These are phyloP conservation scores for Metarhizium brunneum DNA, from an alignment of 2,329 filamentous ascomycete genomes.

Conservation along the genomic window DNA sequence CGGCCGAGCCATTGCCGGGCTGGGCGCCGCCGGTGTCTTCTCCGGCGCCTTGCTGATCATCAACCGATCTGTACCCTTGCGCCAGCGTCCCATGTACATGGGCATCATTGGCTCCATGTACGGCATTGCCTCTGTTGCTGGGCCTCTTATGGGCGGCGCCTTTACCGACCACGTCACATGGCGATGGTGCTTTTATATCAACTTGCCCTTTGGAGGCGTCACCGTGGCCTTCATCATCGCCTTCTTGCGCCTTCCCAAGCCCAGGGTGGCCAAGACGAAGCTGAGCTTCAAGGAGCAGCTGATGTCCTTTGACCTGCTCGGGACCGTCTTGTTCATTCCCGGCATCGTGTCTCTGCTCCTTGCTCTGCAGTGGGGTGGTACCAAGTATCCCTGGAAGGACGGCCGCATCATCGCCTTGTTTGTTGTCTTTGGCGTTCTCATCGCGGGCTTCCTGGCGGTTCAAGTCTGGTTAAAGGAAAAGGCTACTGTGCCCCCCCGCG, in stretches of 20 bases:
- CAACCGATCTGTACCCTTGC: conserved; percentile 25
- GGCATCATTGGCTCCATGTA: conserved; percentile 32
- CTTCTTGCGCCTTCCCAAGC: conserved; percentile 9
- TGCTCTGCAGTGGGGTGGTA: conserved; percentile 40
- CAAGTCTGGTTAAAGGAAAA: conserved; percentile 21
- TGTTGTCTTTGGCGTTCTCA: conserved; percentile 6
- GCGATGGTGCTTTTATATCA: conserved; percentile 34
- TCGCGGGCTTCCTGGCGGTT: conserved; percentile 19
- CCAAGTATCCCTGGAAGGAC: conserved; percentile 19
- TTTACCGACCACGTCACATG: conserved; percentile 27
- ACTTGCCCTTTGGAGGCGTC: conserved; percentile 27
- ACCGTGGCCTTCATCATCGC: conserved; percentile 22
- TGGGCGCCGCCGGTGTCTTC: conserved; percentile 36
- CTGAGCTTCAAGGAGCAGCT: conserved; percentile 1
- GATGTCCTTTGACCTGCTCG: conserved; percentile 13
- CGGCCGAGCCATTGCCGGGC: conserved; percentile 25
- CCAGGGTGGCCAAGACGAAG: conserved; percentile 10
- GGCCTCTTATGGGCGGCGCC: conserved; percentile 24
- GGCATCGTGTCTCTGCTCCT: conserved; percentile 37
- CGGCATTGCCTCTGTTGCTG: conserved; percentile 31
- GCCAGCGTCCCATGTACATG: conserved; percentile 23
- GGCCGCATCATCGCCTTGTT: conserved; percentile 8
- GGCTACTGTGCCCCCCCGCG: conserved; percentile 7
- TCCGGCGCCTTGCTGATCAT: conserved; percentile 35
- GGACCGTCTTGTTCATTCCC: conserved; percentile 21